Base-by-base conservation (phyloP, 1,284 basidiomycete species). In the Thecaphora thlaspeos region DNA sequence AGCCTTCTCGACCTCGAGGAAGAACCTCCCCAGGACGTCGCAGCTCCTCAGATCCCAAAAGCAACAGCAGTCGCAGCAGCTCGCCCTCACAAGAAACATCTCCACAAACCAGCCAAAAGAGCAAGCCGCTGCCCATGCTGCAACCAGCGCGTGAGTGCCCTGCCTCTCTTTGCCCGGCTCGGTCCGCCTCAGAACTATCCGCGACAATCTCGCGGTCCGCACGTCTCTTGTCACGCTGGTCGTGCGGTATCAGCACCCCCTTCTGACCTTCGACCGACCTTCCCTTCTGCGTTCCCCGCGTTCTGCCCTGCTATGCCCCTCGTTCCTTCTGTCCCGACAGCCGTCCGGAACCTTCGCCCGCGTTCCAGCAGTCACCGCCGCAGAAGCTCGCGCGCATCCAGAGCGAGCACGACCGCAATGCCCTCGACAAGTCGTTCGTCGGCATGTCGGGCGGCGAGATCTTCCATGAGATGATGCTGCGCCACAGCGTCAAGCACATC, bases 401-500 rank as follows among this genome's bases (percentile, higher is more conserved):
- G 3, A 48, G 43, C 4, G 36, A 44, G 32, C 60, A 68, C 36
- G 61, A 68, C 21, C 55, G 61, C 38, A 56, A 64, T 17, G 61
- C 75, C 11, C 71, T 81, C 56, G 80, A 81, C 55, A 56, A 71
- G 43, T 76, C 75, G 43, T 96, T 98, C 75, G 85, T 97, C 52
- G 94, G 94, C 57, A 86, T 94, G 81, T 90, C 91, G 18, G 94
- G 94, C 30, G 94, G 94, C 34, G 85, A 96, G 80, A 96, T 98
- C 77, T 96, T 98, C 82, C 92, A 98, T 80, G 93, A 98, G 81
- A 97, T 98, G 94, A 96, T 98, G 91, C 87, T 93, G 55, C 84
- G 94, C 49, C 94, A 98, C 80, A 85, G 85, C 54, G 93, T 98
- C 74, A 95, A 94, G 80, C 90, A 97, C 77, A 85, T 98, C 46